Base-by-base conservation (phyloP, 768 basidiomycete genomes). In the Collybia sordida region DNA sequence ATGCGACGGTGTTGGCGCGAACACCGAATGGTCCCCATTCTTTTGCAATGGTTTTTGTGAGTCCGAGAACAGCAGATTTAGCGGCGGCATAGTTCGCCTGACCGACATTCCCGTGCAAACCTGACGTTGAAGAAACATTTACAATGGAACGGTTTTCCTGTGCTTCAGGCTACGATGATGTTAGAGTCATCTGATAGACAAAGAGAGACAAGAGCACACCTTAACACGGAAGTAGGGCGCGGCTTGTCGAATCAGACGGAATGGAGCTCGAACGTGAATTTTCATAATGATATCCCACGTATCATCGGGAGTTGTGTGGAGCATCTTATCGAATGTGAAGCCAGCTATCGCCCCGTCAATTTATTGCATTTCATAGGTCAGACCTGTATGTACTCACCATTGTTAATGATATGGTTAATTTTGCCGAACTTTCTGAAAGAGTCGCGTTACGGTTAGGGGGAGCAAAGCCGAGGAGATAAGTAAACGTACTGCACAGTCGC, bases 21-120 rank as follows among this genome's bases (percentile, higher is more conserved):
- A 92, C 88, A 56, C 85, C 85, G 67, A 86, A 91, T 3, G 74
- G 67, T 24, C 91, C 91, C 90, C 90, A 93, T 63, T 93, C 91
- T 64, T 93, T 93, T 42, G 85, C 83, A 55, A 90, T 83, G 35
- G 90, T 93, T 74, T 92, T 93, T 34, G 90, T 88, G 45, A 93
- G 71, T 12, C 90, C 91, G 50, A 86, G 59, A 35, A 93, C 82
- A 6, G 86, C 90, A 11, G 88, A 71, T 61, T 91, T 92, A 52
- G 86, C 90, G 1, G 88, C 79, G 19, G 90, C 82, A 59, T 90
- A 91, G 70, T 92, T 92, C 14, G 75, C 83, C 66, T 93, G 91
- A 3, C 91, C 92, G 45, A 92, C 86, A 64, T 90, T 92, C 17
- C 90, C 91, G 65, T 93, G 90, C 23, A 93, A 75, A 42, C 90